Conservation (phyloP, 2,329 filamentous ascomycete genomes). For the Colletotrichum sp. region DNA sequence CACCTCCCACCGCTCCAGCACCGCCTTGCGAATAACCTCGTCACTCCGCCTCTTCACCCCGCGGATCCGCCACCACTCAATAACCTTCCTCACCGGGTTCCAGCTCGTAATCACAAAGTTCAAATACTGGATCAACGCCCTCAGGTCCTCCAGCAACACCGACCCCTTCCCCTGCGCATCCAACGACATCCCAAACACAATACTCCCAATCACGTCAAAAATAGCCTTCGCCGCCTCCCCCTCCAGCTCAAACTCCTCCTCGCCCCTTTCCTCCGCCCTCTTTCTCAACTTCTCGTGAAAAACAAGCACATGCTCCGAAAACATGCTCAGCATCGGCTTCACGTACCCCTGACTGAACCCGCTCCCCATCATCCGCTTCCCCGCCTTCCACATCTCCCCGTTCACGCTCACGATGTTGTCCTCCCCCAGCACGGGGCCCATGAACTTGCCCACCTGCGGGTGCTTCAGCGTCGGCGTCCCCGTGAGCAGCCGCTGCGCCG, state of each 20-base stretch:
- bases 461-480: slow-evolving; percentile 25
- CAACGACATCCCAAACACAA: slow-evolving; percentile 23
- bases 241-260: slow-evolving; percentile 22
- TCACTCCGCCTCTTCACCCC: neutral
- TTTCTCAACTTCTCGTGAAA: slow-evolving; percentile 21
- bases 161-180: slow-evolving; percentile 22
- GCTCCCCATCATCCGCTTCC: slow-evolving; percentile 30
- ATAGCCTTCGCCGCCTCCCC: slow-evolving; percentile 24
- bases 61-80: neutral
- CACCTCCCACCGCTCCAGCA: neutral
- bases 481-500: slow-evolving; percentile 25
- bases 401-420: slow-evolving; percentile 26
- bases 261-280: slow-evolving; percentile 6
- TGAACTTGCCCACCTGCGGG: slow-evolving; percentile 5
- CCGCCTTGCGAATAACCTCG: neutral
- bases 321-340: slow-evolving; percentile 23
- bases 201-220: slow-evolving; percentile 26
- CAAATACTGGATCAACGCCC: neutral
- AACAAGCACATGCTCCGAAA: slow-evolving; percentile 25
- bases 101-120: neutral
- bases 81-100: neutral
- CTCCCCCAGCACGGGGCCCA: slow-evolving; percentile 25
- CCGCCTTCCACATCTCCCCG: slow-evolving; percentile 30
- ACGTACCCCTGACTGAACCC: slow-evolving; percentile 29
- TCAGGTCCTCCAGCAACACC: slow-evolving; percentile 19